Evolutionary conservation across 805 yeast species (phyloP), one percentile per base, ranked within the genome.

Genomic region (Ogataea parapolymorpha): DNA sequence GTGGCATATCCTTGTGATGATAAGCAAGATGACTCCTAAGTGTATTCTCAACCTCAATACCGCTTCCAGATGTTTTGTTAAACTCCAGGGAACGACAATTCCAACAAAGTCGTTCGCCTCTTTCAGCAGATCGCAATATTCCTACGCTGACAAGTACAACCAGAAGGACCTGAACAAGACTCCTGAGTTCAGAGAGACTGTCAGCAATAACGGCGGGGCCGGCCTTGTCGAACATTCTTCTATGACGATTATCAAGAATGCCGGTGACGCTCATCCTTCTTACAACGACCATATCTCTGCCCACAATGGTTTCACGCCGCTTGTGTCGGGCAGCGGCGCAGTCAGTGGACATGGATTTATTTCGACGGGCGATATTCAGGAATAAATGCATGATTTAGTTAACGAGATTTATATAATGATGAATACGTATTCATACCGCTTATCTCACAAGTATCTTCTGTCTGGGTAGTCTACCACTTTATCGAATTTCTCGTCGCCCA

Each of bases 401-500:
- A 7, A 25, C 27, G 27, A 25, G 27, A 25, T 25, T 25, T 25
- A 25, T 25, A 25, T 25, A 25, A 25, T 7, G 27, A 25, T 25
- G 27, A 25, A 25, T 9, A 25, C 27, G 27, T 25, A 12, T 6
- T 16, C 22, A 6, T 15, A 13, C 14, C 30, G 12, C 30, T 17
- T 25, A 17, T 7, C 14, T 28, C 28, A 39, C n/a, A 29, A 8
- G 24, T 29, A 39, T 25, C 38, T 26, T 39, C 38, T 39, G 28
- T 39, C 38, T 14, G 26, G 32, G 23, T 35, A 33, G 24, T 42
- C 42, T 22, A 66, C 47, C 7, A 88, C 93, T 35, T 67, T 59
- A 54, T 89, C 95, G 58, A 80, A 89, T 43, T 58, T 55, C 27
- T 73, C 78, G 26, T 71, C 71, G 26, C 75, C 77, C 11, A 87